phyloP scores from a whole-genome alignment of 192 early-diverging fungal species.

The Backusella tarrabulga region DNA sequence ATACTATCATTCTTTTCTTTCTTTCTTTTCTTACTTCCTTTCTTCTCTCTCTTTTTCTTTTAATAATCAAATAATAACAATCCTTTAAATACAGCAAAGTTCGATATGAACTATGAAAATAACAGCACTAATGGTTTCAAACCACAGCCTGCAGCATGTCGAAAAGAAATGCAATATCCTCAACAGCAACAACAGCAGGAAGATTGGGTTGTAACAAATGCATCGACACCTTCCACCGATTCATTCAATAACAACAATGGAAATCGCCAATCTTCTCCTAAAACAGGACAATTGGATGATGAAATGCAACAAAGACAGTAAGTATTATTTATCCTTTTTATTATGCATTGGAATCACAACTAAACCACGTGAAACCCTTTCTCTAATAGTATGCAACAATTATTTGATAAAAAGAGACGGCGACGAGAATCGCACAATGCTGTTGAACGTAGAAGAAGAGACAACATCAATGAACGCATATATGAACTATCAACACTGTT shows the following conservation, averaged over 20 bases:
- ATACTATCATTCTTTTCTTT: background rate
- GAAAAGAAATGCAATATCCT: background rate
- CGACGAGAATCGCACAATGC: slow-evolving; percentile 98
- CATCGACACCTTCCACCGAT: slow-evolving; percentile 5
- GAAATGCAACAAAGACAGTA: slow-evolving; percentile 21
- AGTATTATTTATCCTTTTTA: background rate
- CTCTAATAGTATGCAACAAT: slow-evolving; percentile 33
- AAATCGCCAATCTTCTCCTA: background rate
- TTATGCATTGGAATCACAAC: slow-evolving; percentile 12
- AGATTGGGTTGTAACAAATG: background rate
- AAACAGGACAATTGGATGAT: slow-evolving; percentile 3
- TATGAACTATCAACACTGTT: slow-evolving; percentile 83
- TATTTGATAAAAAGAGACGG: slow-evolving; percentile 83
- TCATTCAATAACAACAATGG: background rate
- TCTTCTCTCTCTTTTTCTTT: background rate
- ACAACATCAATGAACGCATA: slow-evolving; percentile 99
- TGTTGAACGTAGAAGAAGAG: slow-evolving; percentile 91
- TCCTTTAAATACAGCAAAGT: background rate
- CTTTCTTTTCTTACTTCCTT: background rate
- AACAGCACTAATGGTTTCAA: background rate
- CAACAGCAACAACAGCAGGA: background rate
- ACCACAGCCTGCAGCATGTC: background rate
- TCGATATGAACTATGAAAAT: slow-evolving; percentile 12
- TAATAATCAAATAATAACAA: background rate
- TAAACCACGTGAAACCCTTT: background rate